Base-by-base conservation (phyloP, 495 filamentous ascomycete genomes). In the Cryomyces antarcticus region DNA sequence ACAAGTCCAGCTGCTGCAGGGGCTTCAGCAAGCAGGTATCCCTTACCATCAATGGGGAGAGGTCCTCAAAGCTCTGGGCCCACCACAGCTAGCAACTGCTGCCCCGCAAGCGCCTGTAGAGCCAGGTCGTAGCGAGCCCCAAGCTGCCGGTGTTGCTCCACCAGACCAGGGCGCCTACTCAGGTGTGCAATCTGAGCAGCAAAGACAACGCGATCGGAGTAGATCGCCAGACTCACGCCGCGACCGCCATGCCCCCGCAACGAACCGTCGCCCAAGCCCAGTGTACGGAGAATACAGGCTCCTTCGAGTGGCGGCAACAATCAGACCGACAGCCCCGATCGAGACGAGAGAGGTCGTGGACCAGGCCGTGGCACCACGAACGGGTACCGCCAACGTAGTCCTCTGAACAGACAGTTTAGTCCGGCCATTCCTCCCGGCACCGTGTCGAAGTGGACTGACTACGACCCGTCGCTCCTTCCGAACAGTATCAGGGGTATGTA, bases 331-430 rank as follows among this genome's bases (percentile, higher is more conserved):
- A 24, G 17, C 17, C 17, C 17, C 17, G 17, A 24, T 24, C 17
- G 17, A 24, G 17, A 24, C 17, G 17, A 2, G 17, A 24, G 17
- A 24, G 17, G 17, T 24, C 17, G 17, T 24, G 17, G 17, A 24
- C 1, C 17, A 24, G 17, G 17, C 17, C 17, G 17, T 24, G 17
- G 17, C 17, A 1, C 17, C 17, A 24, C 17, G 17, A 24, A 24
- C 17, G 17, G 2, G 17, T 93, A 85, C 61, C 80, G 86, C 39
- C 83, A 93, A 57, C 81, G 86, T 49, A 89, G 82, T 44, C 86
- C 86, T 38, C 84, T 46, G 28, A 61, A 38, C 52, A 59, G 40
- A 34, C 43, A 52, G 38, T 63, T 57, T 29, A 59, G 52, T 31
- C 53, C 52, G 46, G 42, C 42, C 41, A 43, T 42, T 39, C 66